Evolutionary conservation across 345 rosid genomes (phyloP).

Genomic region (Leavenworthia alabamica): DNA sequence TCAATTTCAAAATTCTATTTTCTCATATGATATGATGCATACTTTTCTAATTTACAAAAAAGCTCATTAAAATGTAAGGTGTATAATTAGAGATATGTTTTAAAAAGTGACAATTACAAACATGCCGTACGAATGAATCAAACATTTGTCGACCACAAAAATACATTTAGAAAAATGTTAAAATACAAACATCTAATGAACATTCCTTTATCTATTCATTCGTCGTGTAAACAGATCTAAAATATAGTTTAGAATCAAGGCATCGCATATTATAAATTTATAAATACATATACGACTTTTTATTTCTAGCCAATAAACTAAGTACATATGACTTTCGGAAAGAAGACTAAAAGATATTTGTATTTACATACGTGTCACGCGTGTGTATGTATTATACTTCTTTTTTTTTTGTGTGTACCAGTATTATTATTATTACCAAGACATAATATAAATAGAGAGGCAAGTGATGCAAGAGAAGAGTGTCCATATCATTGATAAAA

Average conservation of each 20-base stretch:
- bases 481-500: slow-evolving; percentile 22
- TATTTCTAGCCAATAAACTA: slow-evolving; percentile 5
- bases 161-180: neutral
- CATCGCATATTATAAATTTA: slow-evolving; percentile 1
- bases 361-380: slow-evolving; percentile 13
- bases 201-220: neutral
- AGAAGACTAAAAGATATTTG: neutral
- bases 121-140: neutral
- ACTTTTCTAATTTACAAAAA: neutral
- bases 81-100: neutral
- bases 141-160: slow-evolving; percentile 1
- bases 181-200: neutral
- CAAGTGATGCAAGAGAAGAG: slow-evolving; percentile 4
- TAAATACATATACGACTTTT: neutral
- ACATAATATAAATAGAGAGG: slow-evolving; percentile 17
- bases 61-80: neutral
- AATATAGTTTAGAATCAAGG: neutral
- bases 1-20: neutral
- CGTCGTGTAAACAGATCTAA: slow-evolving; percentile 5
- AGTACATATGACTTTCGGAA: neutral
- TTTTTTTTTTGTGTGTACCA: too few relatives aligned
- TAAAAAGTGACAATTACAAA: neutral
- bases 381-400: slow-evolving; percentile 5
- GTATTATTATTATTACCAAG: too few relatives aligned
- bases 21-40: neutral